A percentile compares a stretch with the other conserved stretches of the same genome.
Evolutionary conservation across 2,329 filamentous ascomycete species (phyloP).

Genomic region (Arthroderma sp.): DNA sequence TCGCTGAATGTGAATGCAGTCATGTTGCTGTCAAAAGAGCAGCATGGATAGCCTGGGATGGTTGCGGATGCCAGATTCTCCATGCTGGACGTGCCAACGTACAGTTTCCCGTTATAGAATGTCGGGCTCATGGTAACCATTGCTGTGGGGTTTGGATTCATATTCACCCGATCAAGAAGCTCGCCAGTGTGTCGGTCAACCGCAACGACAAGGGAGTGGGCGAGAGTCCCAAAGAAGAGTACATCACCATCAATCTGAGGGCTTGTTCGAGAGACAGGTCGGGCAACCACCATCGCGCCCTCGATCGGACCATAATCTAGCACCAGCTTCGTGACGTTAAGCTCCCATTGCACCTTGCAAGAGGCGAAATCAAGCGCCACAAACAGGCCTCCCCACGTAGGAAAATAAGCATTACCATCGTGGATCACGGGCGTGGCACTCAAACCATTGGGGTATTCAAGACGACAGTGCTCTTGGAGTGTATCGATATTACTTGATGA

Average conservation of each 20-base stretch:
- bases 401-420: not conserved
- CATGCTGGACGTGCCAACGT: not conserved
- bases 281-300: not conserved
- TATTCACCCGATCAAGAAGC: not conserved
- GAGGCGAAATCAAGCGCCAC: not conserved
- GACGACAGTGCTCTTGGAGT: not conserved
- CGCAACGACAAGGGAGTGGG: not conserved
- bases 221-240: not conserved
- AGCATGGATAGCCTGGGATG: not conserved
- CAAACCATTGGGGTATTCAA: not conserved
- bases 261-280: not conserved
- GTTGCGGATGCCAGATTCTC: not conserved
- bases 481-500: not conserved
- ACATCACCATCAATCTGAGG: not conserved
- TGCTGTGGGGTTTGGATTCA: not conserved
- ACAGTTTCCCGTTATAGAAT: not conserved
- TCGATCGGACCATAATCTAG: not conserved
- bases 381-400: not conserved
- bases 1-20: not conserved
- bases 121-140: not conserved
- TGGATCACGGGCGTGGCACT: not conserved
- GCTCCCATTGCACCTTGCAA: constrained; percentile 1
- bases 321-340: not conserved
- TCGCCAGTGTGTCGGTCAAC: not conserved
- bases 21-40: not conserved